phyloP scores from a whole-genome alignment of 441 rosid genomes.

The Theobroma grandiflorum region DNA sequence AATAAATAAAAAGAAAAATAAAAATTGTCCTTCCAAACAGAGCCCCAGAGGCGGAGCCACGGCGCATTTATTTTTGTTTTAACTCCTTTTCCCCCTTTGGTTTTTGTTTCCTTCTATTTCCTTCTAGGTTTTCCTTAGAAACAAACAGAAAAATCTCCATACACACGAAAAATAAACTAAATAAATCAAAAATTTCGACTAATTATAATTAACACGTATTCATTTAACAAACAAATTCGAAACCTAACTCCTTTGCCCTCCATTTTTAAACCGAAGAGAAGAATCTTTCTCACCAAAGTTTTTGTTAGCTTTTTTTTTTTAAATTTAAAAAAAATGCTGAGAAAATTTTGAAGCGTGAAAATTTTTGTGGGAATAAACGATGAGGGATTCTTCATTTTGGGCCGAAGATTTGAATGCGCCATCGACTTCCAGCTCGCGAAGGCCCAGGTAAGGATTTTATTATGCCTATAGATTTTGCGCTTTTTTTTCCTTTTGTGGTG shows the following conservation, averaged over 20 bases:
- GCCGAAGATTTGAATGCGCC: conserved; percentile 31
- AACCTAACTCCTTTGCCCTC: conserved; percentile 8
- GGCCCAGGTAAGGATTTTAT: conserved; percentile 20
- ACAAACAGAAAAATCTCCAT: conserved; percentile 7
- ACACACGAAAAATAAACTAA: background rate
- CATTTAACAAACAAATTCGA: background rate
- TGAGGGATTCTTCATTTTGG: conserved; percentile 39
- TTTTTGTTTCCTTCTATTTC: background rate
- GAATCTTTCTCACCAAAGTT: background rate
- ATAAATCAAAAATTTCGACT: background rate
- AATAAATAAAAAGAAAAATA: too few species aligned
- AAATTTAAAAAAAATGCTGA: conserved; percentile 11
- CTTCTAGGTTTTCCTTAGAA: conserved; percentile 23
- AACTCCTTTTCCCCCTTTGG: background rate
- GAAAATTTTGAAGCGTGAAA: conserved; percentile 10
- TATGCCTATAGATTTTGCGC: conserved; percentile 1
- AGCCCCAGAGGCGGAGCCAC: background rate
- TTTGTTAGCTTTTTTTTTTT: background rate
- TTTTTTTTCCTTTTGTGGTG: background rate
- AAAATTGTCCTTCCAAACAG: too few species aligned
- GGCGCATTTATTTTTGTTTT: background rate
- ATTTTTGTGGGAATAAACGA: conserved; percentile 3
- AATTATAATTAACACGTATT: conserved; percentile 12
- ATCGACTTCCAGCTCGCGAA: conserved; percentile 33
- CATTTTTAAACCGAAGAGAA: conserved; percentile 17